A percentile compares a stretch with the other conserved stretches of the same genome.
phyloP scores from a whole-genome alignment of 805 yeast species.

The Candida maris region DNA sequence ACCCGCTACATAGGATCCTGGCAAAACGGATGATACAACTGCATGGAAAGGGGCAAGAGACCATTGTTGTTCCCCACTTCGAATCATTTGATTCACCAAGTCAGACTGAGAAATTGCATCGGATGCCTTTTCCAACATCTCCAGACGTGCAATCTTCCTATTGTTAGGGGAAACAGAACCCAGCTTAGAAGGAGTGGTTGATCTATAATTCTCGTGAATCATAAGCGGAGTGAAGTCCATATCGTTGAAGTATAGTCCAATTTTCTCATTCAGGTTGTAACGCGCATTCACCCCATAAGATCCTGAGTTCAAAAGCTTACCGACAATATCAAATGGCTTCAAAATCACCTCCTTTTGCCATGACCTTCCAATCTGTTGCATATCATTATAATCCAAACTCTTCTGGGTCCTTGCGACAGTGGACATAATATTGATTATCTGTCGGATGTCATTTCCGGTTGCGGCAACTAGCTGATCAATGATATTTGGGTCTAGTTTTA shows the following conservation, averaged over 20 bases:
- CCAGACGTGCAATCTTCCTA: constrained; percentile 49
- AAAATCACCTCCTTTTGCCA: constrained; percentile 91
- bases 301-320: constrained; percentile 58
- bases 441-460: constrained; percentile 89
- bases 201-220: constrained; percentile 90
- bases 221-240: constrained; percentile 91
- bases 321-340: constrained; percentile 88
- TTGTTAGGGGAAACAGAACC: constrained; percentile 23
- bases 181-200: constrained; percentile 52
- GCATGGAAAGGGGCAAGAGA: constrained; percentile 89
- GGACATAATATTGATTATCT: constrained; percentile 83
- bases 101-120: constrained; percentile 85
- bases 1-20: constrained; percentile 74
- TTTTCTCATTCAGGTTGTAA: constrained; percentile 71
- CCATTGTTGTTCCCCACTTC: constrained; percentile 94
- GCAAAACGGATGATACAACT: constrained; percentile 76
- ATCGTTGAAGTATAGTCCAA: constrained; percentile 89
- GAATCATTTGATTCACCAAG: constrained; percentile 72
- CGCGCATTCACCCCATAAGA: constrained; percentile 50
- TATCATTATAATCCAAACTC: constrained; percentile 56
- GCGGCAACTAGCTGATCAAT: constrained; percentile 82
- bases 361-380: constrained; percentile 55
- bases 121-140: constrained; percentile 72
- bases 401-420: constrained; percentile 76
- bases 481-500: constrained; percentile 74